Base-by-base conservation (phyloP, 257 asterid species). In the Nyctanthes arbortristis region DNA sequence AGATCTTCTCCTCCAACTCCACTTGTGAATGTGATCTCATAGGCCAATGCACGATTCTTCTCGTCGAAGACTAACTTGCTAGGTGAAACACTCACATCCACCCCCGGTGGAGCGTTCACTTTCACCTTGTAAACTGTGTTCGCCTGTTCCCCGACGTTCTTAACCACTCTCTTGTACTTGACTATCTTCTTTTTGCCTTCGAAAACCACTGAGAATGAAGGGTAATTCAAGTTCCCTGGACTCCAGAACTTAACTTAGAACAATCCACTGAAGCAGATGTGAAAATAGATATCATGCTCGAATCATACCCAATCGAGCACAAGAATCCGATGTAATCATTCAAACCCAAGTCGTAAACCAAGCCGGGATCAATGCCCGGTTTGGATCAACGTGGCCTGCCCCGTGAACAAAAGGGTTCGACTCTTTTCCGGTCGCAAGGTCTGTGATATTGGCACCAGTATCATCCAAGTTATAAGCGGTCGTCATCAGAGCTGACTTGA, bases 331-430 rank as follows among this genome's bases (percentile, higher is more conserved):
- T 71, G 69, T 85, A 93, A 31, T 93, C 95, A 5, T 6, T 28
- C 0, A 69, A 67, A 0, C 64, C 77, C 24, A 89, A 28, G 57
- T 91, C 96, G 28, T 91, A 93, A 1, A 93, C 78, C 87, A 93
- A 62, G 5, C 99, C 99, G 0, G 99, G 99, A 45, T 93, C 55
- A 84, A 55, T 0, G 99, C 94, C 34, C 79, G 66, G 84, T 91
- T 93, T 2, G 99, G 99, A 24, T 89, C 91, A 1, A 93, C 97
- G 11, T 93, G 99, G 1, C 99, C 99, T 5, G 96, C 62, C 25
- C 99, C 99, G 27, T 87, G 89, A 37, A 80, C 81, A 25, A 82
- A 89, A 1, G 96, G 85, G 7, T 73, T 84, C 0, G 97, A 89
- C 66, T 76, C 81, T 20, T 4, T 22, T 0, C 91, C 96, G 14